Conservation (phyloP, 306 rosid genomes). For the Amphicarpaea edgeworthii region DNA sequence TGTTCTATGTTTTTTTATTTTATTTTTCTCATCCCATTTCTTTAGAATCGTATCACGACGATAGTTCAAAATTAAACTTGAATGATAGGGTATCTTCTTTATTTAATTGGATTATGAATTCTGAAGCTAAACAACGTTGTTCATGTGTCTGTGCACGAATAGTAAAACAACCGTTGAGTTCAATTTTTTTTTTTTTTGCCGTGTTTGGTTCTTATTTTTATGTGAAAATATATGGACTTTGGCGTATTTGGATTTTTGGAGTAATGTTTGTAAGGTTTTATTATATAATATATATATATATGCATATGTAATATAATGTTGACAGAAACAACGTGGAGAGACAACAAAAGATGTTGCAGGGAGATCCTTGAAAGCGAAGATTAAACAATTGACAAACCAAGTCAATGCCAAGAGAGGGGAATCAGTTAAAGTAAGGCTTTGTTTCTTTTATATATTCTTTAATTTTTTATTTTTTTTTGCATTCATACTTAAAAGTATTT, state of each 20-base stretch:
- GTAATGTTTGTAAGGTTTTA: neutral
- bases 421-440: conserved; percentile 47
- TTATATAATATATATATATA: too few species aligned
- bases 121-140: neutral
- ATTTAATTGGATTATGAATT: conserved; percentile 6
- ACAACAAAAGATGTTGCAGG: conserved; percentile 16
- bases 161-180: conserved; percentile 1
- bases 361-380: conserved; percentile 2
- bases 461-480: neutral
- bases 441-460: neutral
- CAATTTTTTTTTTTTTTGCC: neutral
- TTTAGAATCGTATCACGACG: neutral
- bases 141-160: neutral
- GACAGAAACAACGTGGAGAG: conserved; percentile 54
- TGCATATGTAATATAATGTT: too few species aligned
- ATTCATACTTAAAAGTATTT: neutral
- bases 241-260: neutral
- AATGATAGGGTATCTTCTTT: neutral
- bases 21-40: neutral
- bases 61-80: conserved; percentile 4
- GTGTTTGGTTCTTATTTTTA: neutral
- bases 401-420: conserved; percentile 57
- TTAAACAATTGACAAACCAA: conserved; percentile 57
- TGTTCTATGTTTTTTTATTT: neutral
- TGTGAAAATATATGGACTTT: neutral